Percentiles rank a stretch among this genome's conserved stretches.
phyloP scores from a whole-genome alignment of 1,284 basidiomycete genomes.

The Apiotrichum gracile region DNA sequence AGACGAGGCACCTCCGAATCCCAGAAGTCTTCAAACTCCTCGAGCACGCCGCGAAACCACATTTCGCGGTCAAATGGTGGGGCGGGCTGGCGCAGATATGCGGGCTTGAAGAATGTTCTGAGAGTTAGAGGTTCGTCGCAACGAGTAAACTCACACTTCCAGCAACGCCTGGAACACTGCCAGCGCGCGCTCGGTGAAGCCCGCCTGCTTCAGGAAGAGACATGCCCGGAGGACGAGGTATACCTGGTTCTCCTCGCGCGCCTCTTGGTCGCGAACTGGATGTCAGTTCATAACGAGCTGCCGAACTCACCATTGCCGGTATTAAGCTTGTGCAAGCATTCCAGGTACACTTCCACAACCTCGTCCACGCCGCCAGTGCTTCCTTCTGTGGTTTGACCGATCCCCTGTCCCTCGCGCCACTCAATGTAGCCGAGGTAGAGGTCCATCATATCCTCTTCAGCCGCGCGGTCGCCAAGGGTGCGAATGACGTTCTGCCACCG shows the following conservation, averaged over 20 bases:
- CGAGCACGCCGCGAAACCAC: constrained; percentile 31
- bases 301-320: not conserved
- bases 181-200: constrained; percentile 50
- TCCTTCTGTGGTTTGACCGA: constrained; percentile 20
- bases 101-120: constrained; percentile 48
- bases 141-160: constrained; percentile 44
- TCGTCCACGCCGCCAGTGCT: constrained; percentile 34
- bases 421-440: constrained; percentile 41
- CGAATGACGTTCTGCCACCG: constrained; percentile 40
- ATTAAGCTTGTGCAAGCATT: constrained; percentile 29
- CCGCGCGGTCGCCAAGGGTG: constrained; percentile 19
- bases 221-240: constrained; percentile 42
- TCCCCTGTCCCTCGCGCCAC: constrained; percentile 42
- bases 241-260: constrained; percentile 40
- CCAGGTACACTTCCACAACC: constrained; percentile 38
- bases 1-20: constrained; percentile 50
- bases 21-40: constrained; percentile 51
- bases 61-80: constrained; percentile 12
- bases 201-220: constrained; percentile 63
- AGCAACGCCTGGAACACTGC: constrained; percentile 51
- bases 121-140: not conserved
- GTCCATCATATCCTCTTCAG: constrained; percentile 28
- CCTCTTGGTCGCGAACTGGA: constrained; percentile 11
- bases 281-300: not conserved
- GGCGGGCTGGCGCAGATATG: constrained; percentile 18